Evolutionary conservation across 495 filamentous ascomycete species (phyloP), one percentile per base, ranked within the genome.

Genomic region (Penicillium ucsense): DNA sequence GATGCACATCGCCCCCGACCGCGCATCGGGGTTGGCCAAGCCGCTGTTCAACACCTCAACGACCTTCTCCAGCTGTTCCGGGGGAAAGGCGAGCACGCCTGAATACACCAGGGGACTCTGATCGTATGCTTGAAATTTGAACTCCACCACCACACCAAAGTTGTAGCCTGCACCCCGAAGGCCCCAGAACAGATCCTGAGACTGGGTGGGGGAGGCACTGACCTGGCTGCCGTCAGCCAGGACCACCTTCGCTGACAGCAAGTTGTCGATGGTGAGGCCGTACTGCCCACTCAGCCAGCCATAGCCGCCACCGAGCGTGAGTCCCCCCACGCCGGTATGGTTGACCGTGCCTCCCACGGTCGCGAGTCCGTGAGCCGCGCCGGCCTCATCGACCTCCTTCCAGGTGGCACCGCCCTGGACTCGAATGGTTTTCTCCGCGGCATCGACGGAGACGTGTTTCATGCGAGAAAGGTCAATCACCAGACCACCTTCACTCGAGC

Each of bases 301-400:
- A 51, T 78, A 75, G 3, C 80, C 78, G 0, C 78, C 78, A 4
- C 78, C 77, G 2, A 83, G 62, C 0, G 76, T 80, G 29, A 81
- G 55, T 4, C 80, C 80, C 3, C 77, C 78, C 27, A 82, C 70
- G 30, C 80, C 79, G 27, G 74, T 78, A 47, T 78, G 70, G 51
- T 78, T 78, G 11, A 81, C 77, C 0, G 77, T 81, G 5, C 80
- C 80, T 4, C 78, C 80, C 4, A 82, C 79, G 8, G 70, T 72
- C 7, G 76, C 79, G 10, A 82, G 60, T 1, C 70, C 73, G 47
- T 75, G 60, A 37, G 67, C 54, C 9, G 58, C 70, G 10, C 72
- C 71, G 0, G 66, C 73, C 10, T 62, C 61, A 49, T 83, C 78
- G 41, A 84, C 75, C 45, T 81, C 75, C 35, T 63, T 62, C 78